These are phyloP conservation scores for Pseudocercospora musae DNA, from an alignment of 2,329 filamentous ascomycete species.

Conservation along the genomic window DNA sequence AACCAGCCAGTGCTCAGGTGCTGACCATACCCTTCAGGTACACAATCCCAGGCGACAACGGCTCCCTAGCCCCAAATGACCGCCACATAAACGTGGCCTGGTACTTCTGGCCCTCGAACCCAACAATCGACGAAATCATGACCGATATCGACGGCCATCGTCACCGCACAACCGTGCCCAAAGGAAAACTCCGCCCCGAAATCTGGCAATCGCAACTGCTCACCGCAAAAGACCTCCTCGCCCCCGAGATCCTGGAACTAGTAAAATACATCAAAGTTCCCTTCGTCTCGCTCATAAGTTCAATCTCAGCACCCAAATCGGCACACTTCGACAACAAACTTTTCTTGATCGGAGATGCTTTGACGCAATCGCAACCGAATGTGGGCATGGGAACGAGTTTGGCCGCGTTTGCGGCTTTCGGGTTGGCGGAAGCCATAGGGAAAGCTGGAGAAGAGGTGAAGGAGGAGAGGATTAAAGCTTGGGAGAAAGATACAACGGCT, in stretches of 20 bases:
- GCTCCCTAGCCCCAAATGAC: conserved; percentile 24
- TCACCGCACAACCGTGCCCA: conserved; percentile 30
- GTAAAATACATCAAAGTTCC: conserved; percentile 27
- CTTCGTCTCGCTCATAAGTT: conserved; percentile 31
- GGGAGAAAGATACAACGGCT: conserved; percentile 18
- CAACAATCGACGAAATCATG: conserved; percentile 28
- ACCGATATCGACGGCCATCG: conserved; percentile 30
- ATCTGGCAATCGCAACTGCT: conserved; percentile 30
- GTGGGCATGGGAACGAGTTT: conserved; percentile 29
- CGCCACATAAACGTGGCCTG: conserved; percentile 32
- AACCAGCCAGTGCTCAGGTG: neutral
- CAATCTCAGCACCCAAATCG: conserved; percentile 24
- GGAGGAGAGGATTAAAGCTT: conserved; percentile 17
- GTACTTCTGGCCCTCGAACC: conserved; percentile 24
- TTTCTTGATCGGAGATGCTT: conserved; percentile 33
- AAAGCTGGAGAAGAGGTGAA: conserved; percentile 7
- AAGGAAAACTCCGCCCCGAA: conserved; percentile 29
- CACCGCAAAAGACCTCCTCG: conserved; percentile 20
- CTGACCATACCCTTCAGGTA: conserved; percentile 14
- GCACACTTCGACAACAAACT: conserved; percentile 27
- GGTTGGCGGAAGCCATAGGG: conserved; percentile 26
- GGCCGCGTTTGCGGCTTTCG: conserved; percentile 24
- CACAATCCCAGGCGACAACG: conserved; percentile 31
- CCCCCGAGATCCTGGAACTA: conserved; percentile 27
- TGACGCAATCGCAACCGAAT: conserved; percentile 31